Evolutionary conservation across 176 grass and related monocot genomes (phyloP), one percentile per base, ranked within the genome.

Genomic region (Zoysia japonica): DNA sequence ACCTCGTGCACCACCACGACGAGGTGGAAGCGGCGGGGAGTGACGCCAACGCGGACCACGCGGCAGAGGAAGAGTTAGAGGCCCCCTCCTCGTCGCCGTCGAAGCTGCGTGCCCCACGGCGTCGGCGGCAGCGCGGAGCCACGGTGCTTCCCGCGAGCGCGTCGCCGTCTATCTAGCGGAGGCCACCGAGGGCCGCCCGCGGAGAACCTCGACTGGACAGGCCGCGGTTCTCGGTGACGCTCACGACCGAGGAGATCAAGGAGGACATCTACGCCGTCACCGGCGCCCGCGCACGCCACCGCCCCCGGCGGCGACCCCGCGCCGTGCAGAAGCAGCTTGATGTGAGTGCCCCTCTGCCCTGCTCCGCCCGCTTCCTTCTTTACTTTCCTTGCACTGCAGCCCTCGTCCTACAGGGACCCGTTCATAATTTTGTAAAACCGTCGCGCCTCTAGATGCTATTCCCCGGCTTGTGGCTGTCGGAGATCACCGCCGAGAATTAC

Each of bases 191-290:
- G 70, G 50, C 80, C 80, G 50, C 68, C 80, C 78, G 78, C 68
- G 68, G 64, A 59, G 86, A 89, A 61, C 49, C 13, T 3, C 28
- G 28, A 0, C 64, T 75, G 4, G 77, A 72, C 77, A 20, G 90
- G 53, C 35, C 92, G 38, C 86, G 85, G 40, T 95, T 99, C 84
- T 93, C 92, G 7, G 73, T 94, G 67, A 75, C 84, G 63, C 90
- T 99, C 47, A 80, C 86, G 5, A 66, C 37, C 7, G 96, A 93
- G 70, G 96, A 99, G 92, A 95, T 99, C 71, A 88, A 91, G 14
- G 96, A 99, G 92, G 96, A 99, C 83, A 56, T 99, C 76, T 99
- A 95, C 85, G 72, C 96, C 20, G 68, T 99, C 61, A 95, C 96
- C 19, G 96, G 88, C 54, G 82, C 81, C 0, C 86, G 96, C 20